Evolutionary conservation across 2,329 filamentous ascomycete species (phyloP), one percentile per base, ranked within the genome.

Genomic region (Pyrenophora seminiperda): DNA sequence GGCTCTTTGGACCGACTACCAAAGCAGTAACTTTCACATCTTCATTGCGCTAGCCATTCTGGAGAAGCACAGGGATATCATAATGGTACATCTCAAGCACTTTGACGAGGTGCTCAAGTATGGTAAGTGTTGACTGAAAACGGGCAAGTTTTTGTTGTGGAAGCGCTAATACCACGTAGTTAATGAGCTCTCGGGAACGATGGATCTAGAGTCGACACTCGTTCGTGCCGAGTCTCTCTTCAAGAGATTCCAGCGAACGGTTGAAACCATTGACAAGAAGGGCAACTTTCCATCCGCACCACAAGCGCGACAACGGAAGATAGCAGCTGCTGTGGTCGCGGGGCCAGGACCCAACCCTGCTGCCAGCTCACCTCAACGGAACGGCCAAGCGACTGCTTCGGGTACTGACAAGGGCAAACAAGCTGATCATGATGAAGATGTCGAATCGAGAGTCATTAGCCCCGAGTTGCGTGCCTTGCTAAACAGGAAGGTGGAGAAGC

Each of bases 71-170:
- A 80, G 93, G n/a, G 88, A 93, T 67, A 89, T 97, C 10, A 97
- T 99, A 55, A 96, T 99, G 87, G 85, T 88, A 47, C 94, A 99
- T 73, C 77, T 99, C 19, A 84, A 91, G 68, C 90, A 93, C 63
- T 99, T 99, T 75, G 94, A 99, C 59, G 95, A 99, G 73, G 91
- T 99, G 24, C 77, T 99, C 20, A 99, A 99, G 79, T 99, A 97
- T 68, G 82, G 90, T 93, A 82, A 48, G 87, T 78, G 20, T 29
- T 29, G 1, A 27, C 11, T 17, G 18, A 20, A 4, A 19, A 3
- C 44, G 3, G 19, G 11, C 19, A 41, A 4, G 7, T 15, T 27
- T 11, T 6, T 27, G 15, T 22, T 24, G 22, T 38, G 19, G 9
- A 39, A 4, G 7, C 32, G 32, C 58, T 64, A 29, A 66, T 43